These are phyloP conservation scores for Picochlorum sp. DNA, from an alignment of 139 green algal genomes.

Conservation along the genomic window DNA sequence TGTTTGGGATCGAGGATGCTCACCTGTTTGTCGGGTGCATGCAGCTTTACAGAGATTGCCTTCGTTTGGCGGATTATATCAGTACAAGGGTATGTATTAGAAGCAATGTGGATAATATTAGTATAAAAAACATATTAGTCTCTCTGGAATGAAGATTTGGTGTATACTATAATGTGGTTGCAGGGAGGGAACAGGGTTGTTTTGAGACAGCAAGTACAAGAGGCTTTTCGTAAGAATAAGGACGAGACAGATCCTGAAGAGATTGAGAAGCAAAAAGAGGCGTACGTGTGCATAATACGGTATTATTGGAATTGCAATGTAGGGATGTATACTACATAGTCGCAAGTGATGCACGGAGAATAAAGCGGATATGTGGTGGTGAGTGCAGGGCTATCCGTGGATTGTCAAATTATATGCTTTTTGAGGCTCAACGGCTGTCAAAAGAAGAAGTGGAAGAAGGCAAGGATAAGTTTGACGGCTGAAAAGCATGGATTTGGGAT, in stretches of 20 bases:
- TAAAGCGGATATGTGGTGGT: constrained; percentile 25
- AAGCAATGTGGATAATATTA: neutral
- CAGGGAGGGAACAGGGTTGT: constrained; percentile 27
- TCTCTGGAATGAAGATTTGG: neutral
- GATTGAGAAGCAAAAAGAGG: constrained; percentile 43
- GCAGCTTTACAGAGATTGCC: constrained; percentile 43
- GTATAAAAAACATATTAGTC: neutral
- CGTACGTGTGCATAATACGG: constrained; percentile 21
- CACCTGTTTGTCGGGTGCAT: no score
- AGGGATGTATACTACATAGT: neutral
- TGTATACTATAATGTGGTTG: neutral
- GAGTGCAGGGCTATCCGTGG: no score
- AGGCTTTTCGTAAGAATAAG: constrained; percentile 35
- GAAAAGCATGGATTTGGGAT: no score
- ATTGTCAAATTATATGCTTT: constrained; percentile 56
- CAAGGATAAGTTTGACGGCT: constrained; percentile 33
- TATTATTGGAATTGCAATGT: neutral
- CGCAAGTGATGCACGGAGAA: no score
- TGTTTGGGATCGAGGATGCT: neutral
- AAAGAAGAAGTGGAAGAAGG: constrained; percentile 30
- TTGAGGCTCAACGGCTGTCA: constrained; percentile 45
- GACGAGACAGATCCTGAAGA: constrained; percentile 39
- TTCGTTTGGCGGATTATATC: constrained; percentile 48
- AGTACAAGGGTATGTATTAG: constrained; percentile 22
- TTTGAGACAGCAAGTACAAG: constrained; percentile 23